phyloP scores from a whole-genome alignment of 768 basidiomycete species.

The Boletus pseudopeckii region DNA sequence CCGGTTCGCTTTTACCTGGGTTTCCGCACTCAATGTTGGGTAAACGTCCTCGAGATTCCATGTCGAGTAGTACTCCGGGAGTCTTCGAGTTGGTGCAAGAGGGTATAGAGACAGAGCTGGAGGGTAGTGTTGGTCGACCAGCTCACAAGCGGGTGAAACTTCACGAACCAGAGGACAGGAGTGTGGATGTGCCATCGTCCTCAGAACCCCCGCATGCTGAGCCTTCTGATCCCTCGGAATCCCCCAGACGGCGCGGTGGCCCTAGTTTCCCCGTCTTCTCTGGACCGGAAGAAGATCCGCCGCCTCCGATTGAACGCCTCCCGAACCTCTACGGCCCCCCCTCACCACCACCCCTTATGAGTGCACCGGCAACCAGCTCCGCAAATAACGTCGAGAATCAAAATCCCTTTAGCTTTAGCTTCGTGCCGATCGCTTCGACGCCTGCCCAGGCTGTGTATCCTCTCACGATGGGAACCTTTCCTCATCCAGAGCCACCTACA shows the following conservation, averaged over 20 bases:
- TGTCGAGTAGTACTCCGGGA: conserved; percentile 40
- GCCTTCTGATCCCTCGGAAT: conserved; percentile 12
- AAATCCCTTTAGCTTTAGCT: conserved; percentile 51
- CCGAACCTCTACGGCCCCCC: conserved; percentile 48
- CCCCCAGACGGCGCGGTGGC: conserved; percentile 26
- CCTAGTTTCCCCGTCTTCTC: conserved; percentile 49
- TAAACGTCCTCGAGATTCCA: conserved; percentile 60
- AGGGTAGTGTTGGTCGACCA: conserved; percentile 40
- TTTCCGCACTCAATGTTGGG: conserved; percentile 51
- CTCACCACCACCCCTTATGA: conserved; percentile 40
- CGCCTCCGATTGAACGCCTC: conserved; percentile 50
- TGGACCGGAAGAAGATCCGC: conserved; percentile 42
- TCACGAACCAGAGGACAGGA: conserved; percentile 25
- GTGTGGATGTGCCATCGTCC: conserved; percentile 10
- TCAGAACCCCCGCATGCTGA: conserved; percentile 14
- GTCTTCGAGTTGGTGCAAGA: conserved; percentile 43
- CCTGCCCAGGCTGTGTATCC: conserved; percentile 43
- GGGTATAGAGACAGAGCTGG: conserved; percentile 37
- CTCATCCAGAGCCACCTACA: conserved; percentile 34
- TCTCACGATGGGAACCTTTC: conserved; percentile 35
- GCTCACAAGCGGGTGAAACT: conserved; percentile 52
- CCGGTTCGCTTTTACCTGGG: conserved; percentile 31
- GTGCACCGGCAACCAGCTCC: conserved; percentile 41
- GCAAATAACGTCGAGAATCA: conserved; percentile 52
- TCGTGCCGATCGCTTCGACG: conserved; percentile 50